These are phyloP conservation scores for Geotrichum aggregatum DNA, from an alignment of 1,139 yeast species.

Conservation along the genomic window DNA sequence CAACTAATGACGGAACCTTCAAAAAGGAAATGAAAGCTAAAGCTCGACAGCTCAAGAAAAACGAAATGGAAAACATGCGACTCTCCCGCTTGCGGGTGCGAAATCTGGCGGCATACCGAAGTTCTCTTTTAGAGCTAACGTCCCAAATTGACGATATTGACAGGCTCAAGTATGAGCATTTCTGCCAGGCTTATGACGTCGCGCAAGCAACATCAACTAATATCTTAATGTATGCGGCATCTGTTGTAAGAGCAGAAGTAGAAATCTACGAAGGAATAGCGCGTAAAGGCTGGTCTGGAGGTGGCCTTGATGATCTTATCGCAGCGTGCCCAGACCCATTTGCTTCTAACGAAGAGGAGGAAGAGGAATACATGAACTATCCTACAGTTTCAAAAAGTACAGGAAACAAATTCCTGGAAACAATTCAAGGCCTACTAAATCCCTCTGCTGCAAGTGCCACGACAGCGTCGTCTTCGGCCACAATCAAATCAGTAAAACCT, in stretches of 20 bases:
- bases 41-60: constrained; percentile 49
- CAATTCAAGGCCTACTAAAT: constrained; percentile 10
- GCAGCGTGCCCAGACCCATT: constrained; percentile 44
- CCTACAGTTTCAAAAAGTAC: constrained; percentile 5
- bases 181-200: constrained; percentile 53
- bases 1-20: constrained; percentile 50
- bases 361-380: constrained; percentile 38
- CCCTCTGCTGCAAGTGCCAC: constrained; percentile 1
- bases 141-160: constrained; percentile 76
- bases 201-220: constrained; percentile 57
- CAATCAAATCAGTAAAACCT: constrained; percentile 5
- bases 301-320: constrained; percentile 67
- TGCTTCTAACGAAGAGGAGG: constrained; percentile 30
- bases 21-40: constrained; percentile 53
- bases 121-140: constrained; percentile 62
- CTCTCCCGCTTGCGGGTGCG: constrained; percentile 46
- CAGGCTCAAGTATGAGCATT: constrained; percentile 67
- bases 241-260: constrained; percentile 70
- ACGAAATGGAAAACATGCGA: constrained; percentile 55
- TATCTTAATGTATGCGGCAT: constrained; percentile 55
- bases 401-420: constrained; percentile 9
- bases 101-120: constrained; percentile 60
- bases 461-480: not conserved
- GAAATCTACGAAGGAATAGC: constrained; percentile 80
- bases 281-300: constrained; percentile 81